Base-by-base conservation (phyloP, 345 rosid genomes). In the Hypericum perforatum region DNA sequence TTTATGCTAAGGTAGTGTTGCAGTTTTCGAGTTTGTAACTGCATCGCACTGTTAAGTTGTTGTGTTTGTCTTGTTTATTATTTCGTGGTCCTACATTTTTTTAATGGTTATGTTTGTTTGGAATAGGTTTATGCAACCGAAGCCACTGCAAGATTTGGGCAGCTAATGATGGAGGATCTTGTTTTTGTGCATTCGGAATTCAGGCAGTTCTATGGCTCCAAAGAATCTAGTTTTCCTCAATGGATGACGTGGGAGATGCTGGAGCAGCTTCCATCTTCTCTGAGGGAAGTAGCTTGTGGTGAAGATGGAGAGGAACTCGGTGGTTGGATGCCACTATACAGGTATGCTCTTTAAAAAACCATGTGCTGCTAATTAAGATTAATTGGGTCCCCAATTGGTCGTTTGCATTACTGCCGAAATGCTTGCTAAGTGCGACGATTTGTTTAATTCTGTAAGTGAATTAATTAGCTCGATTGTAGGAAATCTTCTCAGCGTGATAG, bases 101-200 rank as follows among this genome's bases (percentile, higher is more conserved):
- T 70, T 54, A 59, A 42, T 47, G 57, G 29, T 68, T 54, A 49
- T 49, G 45, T 58, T 39, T 55, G 39, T 41, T 29, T 41, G 66
- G 53, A 12, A 60, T 56, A 86, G 95, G 71, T 85, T 65, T 91
- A 82, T 63, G 82, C 67, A 56, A 87, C 86, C 5, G 88, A 91
- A 66, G 90, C 81, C 46, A 75, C 98, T 12, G 78, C 77, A 0
- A 82, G 72, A 68, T 73, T 87, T 41, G 95, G 89, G 40, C 79
- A 79, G 71, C 82, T 87, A 64, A 67, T 79, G 81, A 91, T 91
- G 96, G 87, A 85, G 72, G 91, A 82, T 68, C 92, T 91, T 63
- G 76, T 85, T 60, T 74, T 81, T 12, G 75, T 82, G 95, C 87
- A 85, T 57, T 56, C 46, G 51, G 98, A 91, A 58, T 78, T 74